A percentile compares a stretch with the other conserved stretches of the same genome.
Conservation (phyloP, 1,139 yeast species). For the Suhomyces bolitotheri region DNA sequence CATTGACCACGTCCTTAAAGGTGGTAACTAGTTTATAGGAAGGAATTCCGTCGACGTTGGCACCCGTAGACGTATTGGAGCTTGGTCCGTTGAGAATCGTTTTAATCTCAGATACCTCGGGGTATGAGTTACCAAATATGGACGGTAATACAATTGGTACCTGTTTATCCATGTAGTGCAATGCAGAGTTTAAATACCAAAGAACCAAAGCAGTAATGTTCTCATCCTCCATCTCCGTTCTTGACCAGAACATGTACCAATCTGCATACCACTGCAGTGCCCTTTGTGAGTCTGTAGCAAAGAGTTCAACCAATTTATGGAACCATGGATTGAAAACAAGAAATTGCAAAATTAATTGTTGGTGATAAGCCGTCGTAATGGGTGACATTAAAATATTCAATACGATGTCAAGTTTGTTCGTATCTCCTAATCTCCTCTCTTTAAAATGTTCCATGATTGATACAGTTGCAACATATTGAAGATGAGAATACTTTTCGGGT, state of each 20-base stretch:
- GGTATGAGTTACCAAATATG: conserved; percentile 16
- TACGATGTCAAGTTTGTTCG: not conserved
- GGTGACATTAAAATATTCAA: not conserved
- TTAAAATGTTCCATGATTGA: conserved; percentile 3
- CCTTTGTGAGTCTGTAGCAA: not conserved
- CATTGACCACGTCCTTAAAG: conserved; percentile 40
- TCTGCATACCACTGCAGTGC: conserved; percentile 5
- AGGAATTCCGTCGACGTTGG: conserved; percentile 31
- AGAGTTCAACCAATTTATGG: conserved; percentile 2
- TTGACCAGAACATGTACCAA: conserved; percentile 12
- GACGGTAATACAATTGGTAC: conserved; percentile 18
- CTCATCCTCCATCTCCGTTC: not conserved
- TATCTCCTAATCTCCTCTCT: conserved; percentile 1
- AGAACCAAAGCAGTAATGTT: not conserved
- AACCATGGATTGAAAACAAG: conserved; percentile 34
- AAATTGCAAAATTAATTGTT: conserved; percentile 27
- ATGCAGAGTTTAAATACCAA: conserved; percentile 31
- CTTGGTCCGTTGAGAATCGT: not conserved
- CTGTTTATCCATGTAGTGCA: conserved; percentile 15
- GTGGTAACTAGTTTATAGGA: conserved; percentile 31
- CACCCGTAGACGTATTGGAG: not conserved
- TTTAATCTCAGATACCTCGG: conserved; percentile 1
- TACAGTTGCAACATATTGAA: not conserved
- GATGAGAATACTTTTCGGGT: not conserved
- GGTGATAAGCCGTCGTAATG: conserved; percentile 1